Conservation (phyloP, 2,329 filamentous ascomycete species). For the Juglanconis oblonga region DNA sequence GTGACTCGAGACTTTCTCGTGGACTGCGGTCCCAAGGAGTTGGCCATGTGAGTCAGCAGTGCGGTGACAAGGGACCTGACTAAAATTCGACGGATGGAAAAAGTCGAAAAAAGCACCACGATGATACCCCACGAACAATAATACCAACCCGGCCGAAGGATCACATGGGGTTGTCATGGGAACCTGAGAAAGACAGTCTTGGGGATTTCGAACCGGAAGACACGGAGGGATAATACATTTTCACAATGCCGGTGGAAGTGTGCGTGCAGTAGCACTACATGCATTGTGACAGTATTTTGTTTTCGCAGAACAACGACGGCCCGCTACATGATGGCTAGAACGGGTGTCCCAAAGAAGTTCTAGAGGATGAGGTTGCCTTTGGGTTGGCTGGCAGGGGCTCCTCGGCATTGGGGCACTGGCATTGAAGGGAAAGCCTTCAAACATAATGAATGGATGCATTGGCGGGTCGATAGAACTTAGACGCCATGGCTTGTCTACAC, state of each 20-base stretch:
- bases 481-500: neutral
- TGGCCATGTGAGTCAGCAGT: constrained; percentile 23
- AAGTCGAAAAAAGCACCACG: neutral
- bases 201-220: neutral
- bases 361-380: neutral
- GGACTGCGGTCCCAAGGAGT: constrained; percentile 46
- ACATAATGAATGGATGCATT: neutral
- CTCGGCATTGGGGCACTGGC: no score
- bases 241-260: no score
- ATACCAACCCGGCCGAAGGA: neutral
- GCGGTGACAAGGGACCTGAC: neutral
- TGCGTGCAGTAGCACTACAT: no score
- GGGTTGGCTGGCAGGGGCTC: no score
- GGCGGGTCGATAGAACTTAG: neutral
- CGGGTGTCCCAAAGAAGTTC: neutral
- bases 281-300: no score
- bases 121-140: neutral
- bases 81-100: neutral
- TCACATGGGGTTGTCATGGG: neutral
- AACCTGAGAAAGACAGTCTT: neutral
- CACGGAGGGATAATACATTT: no score
- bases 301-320: neutral
- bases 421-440: no score
- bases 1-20: constrained; percentile 85
- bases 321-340: neutral